phyloP scores from a whole-genome alignment of 2,329 filamentous ascomycete genomes.

The Lachnellula suecica region DNA sequence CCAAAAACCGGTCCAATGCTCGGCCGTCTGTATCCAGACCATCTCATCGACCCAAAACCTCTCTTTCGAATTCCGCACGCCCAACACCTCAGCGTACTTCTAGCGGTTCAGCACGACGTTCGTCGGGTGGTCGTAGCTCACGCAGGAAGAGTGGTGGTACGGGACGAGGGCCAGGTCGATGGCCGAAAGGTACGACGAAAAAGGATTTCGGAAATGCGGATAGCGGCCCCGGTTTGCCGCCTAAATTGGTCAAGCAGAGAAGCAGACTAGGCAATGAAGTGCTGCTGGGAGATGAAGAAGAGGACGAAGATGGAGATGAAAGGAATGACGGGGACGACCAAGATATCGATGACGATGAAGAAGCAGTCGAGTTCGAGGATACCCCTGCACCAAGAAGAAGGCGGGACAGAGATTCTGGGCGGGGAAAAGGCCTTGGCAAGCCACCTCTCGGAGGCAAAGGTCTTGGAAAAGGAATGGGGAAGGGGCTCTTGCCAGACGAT shows the following conservation, averaged over 20 bases:
- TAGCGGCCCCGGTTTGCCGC: constrained; percentile 63
- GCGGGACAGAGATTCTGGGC: constrained; percentile 17
- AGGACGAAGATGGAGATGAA: constrained; percentile 20
- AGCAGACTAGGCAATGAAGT: constrained; percentile 33
- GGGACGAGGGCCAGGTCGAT: constrained; percentile 62
- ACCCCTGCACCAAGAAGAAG: constrained; percentile 21
- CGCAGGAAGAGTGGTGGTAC: constrained; percentile 61
- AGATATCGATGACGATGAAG: constrained; percentile 22
- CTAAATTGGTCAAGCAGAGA: constrained; percentile 37
- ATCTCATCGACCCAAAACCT: constrained; percentile 19
- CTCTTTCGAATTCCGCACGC: constrained; percentile 18
- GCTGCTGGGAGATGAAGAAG: constrained; percentile 30
- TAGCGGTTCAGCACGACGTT: constrained; percentile 26
- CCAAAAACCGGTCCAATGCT: constrained; percentile 38
- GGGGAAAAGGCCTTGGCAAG: constrained; percentile 29
- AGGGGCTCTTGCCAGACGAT: constrained; percentile 14
- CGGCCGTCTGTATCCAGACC: constrained; percentile 27
- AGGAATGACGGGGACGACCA: constrained; percentile 15
- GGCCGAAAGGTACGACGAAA: constrained; percentile 69
- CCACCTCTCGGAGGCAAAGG: constrained; percentile 21
- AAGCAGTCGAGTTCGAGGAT: constrained; percentile 29
- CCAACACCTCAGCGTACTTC: constrained; percentile 20
- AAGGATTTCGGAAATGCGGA: constrained; percentile 66
- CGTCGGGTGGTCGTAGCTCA: constrained; percentile 32
- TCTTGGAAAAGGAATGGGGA: constrained; percentile 18